These are phyloP conservation scores for Xylaria sp. DNA, from an alignment of 2,329 filamentous ascomycete species.

Conservation along the genomic window DNA sequence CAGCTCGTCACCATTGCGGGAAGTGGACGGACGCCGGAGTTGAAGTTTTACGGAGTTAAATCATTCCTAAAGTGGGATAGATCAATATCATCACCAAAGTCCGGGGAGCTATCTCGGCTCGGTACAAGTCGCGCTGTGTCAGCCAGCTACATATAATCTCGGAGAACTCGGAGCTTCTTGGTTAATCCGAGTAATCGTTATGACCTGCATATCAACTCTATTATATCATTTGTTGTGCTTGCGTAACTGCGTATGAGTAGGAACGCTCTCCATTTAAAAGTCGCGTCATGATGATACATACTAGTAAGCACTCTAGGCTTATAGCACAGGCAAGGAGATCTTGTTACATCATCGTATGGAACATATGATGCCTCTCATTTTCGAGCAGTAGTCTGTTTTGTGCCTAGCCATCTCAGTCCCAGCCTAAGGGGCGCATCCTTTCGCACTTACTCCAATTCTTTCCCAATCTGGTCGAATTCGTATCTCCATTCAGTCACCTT, in stretches of 20 bases:
- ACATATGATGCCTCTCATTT: not conserved
- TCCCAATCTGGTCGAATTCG: conserved; percentile 49
- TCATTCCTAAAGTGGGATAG: conserved; percentile 1
- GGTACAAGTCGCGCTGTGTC: not conserved
- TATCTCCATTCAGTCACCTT: conserved; percentile 48
- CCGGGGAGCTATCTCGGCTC: not conserved
- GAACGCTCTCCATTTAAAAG: not conserved
- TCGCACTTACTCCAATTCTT: conserved; percentile 38
- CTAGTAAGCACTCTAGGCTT: not conserved
- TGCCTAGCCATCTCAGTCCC: not conserved
- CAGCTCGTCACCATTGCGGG: conserved; percentile 5
- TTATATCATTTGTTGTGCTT: not conserved
- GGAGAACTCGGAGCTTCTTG: conserved; percentile 3
- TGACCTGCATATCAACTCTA: not conserved
- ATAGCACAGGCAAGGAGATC: not conserved
- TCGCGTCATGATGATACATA: not conserved
- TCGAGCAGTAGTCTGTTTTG: not conserved
- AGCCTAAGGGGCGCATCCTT: not conserved
- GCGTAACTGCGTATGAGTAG: not conserved
- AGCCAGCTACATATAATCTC: not conserved
- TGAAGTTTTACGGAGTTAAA: conserved; percentile 13
- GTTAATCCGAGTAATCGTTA: not conserved
- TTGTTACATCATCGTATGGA: not conserved
- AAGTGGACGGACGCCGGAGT: conserved; percentile 11
- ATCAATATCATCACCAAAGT: not conserved